These are phyloP conservation scores for Paraconiothyrium brasiliense DNA, from an alignment of 2,329 filamentous ascomycete species.

Conservation along the genomic window DNA sequence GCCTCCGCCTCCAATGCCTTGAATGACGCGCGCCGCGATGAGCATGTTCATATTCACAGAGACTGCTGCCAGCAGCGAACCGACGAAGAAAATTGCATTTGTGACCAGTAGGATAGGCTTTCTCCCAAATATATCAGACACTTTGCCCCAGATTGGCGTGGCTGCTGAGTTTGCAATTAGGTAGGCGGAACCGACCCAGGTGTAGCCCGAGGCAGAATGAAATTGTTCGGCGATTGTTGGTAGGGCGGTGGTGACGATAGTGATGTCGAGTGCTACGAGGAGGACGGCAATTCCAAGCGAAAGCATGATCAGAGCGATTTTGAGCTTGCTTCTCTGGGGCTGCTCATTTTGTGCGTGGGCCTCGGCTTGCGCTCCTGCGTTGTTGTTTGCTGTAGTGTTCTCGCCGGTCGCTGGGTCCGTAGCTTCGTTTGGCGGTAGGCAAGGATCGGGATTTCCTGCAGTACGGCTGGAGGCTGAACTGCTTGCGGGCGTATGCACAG, in stretches of 20 bases:
- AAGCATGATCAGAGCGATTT: conserved; percentile 61
- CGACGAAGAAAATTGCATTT: conserved; percentile 69
- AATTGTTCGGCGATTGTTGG: conserved; percentile 67
- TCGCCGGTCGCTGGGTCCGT: conserved; percentile 2
- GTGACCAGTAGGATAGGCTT: conserved; percentile 69
- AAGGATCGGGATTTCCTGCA: conserved; percentile 1
- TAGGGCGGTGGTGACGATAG: conserved; percentile 69
- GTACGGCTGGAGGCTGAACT: neutral
- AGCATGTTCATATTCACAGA: conserved; percentile 69
- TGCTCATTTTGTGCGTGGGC: conserved; percentile 32
- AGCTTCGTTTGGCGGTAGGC: neutral
- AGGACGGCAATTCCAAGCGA: conserved; percentile 64
- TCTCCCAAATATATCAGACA: conserved; percentile 73
- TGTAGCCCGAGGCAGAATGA: conserved; percentile 60
- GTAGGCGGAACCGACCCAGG: conserved; percentile 64
- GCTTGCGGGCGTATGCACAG: neutral
- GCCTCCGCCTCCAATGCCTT: conserved; percentile 71
- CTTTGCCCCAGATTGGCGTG: conserved; percentile 69
- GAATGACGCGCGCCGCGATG: conserved; percentile 68
- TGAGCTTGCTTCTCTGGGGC: conserved; percentile 47
- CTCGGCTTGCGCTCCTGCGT: conserved; percentile 20
- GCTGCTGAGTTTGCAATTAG: conserved; percentile 59
- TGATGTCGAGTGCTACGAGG: conserved; percentile 69
- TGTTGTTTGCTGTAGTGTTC: neutral
- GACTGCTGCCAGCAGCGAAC: conserved; percentile 68